Evolutionary conservation across 2,329 filamentous ascomycete genomes (phyloP), one percentile per base, ranked within the genome.

Genomic region (Colletotrichum sp.): DNA sequence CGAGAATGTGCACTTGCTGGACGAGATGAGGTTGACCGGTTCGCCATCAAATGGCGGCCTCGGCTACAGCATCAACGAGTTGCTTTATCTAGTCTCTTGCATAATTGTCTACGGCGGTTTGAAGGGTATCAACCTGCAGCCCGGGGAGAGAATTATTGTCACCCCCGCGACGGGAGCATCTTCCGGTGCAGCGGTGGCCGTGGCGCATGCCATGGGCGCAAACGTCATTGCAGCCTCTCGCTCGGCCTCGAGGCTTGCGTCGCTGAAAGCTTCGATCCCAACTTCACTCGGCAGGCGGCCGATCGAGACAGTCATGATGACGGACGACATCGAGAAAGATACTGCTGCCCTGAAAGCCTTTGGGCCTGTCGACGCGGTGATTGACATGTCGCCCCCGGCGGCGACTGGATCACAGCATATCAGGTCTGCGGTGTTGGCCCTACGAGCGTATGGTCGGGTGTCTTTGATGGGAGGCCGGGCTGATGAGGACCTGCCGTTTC

Each of bases 331-430:
- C 18, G 80, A 82, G 6, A 80, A 79, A 2, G 88, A 88, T n/a
- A 77, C 82, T 1, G 78, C 77, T 0, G 83, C 84, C 1, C 74
- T 89, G 26, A 76, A 77, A 32, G 78, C 79, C 1, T 32, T 32
- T 36, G 85, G 84, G 0, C 77, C 79, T 1, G 80, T 85, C 6
- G 78, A 77, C 3, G 87, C 84, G 1, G 86, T 85, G 72, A 80
- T 89, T 66, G 89, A 91, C 76, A 83, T 89, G 26, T 85, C 86
- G 1, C 88, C 89, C 0, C 79, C 82, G 0, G 60, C 60, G 6
- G 60, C 60, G 4, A 36, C 60, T 28, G 30, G 12, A 2, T 21
- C 30, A 4, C 13, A 34, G n/a, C 12, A 36, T 7, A 79, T 77
- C 8, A 84, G 83, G 3, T 82, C 82, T 15, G 83, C 81, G 0